Evolutionary conservation across 2,329 filamentous ascomycete genomes (phyloP), one percentile per base, ranked within the genome.

Genomic region (Diplodia mutila): DNA sequence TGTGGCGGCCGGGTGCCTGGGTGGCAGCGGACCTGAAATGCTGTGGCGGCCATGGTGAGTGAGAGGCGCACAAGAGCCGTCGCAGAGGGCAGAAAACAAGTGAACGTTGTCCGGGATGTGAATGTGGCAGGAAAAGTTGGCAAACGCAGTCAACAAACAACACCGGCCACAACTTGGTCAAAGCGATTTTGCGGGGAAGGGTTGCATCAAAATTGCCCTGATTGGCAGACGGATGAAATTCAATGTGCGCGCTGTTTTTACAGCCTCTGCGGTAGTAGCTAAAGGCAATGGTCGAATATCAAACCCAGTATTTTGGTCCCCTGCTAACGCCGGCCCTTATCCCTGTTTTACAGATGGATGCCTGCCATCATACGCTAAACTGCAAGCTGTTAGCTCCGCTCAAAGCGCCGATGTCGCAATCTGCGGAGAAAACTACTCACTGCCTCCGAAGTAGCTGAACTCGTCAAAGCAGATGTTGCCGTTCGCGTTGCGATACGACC

Each of bases 401-500:
- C 14, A 29, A 4, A 23, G 29, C 27, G 59, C 59, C 59, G 59
- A 51, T 51, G 59, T 63, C 59, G 59, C 59, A 51, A 37, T 63
- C 12, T 51, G 57, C 57, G 18, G 5, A 32, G 54, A 46, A 29
- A n/a, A 37, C 34, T 12, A 61, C 59, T 63, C 46, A 63, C 59
- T 29, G 49, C 46, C 59, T 9, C 59, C 59, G 25, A 63, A 66
- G 27, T 66, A 66, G 54, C 42, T 57, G 54, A 66, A 66, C 42
- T 66, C 64, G 12, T 66, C 64, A 21, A 66, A 66, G 52, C 53
- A 55, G 27, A 66, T 66, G 64, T 66, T 57, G 64, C 64, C 64
- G 27, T 66, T 49, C n/a, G 29, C 21, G 29, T 66, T 66, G 64
- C 64, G 64, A 21, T 66, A 66, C 39, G 64, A 59, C 12, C 64